Conservation (phyloP, 108 stramenopile species). For the Skeletonema tropicum region DNA sequence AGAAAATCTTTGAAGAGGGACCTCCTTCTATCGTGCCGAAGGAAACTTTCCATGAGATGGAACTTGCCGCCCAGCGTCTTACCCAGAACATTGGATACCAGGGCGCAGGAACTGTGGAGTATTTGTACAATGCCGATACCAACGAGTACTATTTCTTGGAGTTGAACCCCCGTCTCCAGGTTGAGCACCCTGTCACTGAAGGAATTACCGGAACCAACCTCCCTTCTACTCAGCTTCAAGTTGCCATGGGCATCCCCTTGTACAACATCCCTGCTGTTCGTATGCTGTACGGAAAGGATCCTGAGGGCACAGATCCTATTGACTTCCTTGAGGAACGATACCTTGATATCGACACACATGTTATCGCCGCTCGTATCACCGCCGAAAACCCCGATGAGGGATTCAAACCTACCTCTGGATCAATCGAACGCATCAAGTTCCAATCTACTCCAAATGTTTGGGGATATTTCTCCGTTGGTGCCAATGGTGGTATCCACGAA, state of each 20-base stretch:
- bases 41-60: conserved; percentile 93
- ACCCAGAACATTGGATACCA: conserved; percentile 96
- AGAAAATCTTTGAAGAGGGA: conserved; percentile 99
- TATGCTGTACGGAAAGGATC: conserved; percentile 84
- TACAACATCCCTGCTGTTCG: conserved; percentile 93
- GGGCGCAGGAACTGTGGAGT: conserved; percentile 99
- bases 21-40: conserved; percentile 89
- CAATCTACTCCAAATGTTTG: conserved; percentile 96
- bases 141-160: conserved; percentile 97
- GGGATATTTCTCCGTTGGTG: conserved; percentile 98
- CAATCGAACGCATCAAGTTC: conserved; percentile 98
- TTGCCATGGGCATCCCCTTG: conserved; percentile 98
- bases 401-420: conserved; percentile 98
- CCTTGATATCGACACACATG: conserved; percentile 80
- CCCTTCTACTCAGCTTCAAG: conserved; percentile 94
- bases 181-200: conserved; percentile 96
- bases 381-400: conserved; percentile 99
- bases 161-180: conserved; percentile 98
- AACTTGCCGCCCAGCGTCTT: conserved; percentile 92
- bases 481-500: conserved; percentile 98
- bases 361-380: conserved; percentile 99
- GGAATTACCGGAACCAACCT: conserved; percentile 91
- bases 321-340: conserved; percentile 94
- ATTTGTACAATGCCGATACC: conserved; percentile 94
- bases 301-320: conserved; percentile 80